Conservation (phyloP, 2,329 filamentous ascomycete genomes). For the Didymosphaeria variabile region DNA sequence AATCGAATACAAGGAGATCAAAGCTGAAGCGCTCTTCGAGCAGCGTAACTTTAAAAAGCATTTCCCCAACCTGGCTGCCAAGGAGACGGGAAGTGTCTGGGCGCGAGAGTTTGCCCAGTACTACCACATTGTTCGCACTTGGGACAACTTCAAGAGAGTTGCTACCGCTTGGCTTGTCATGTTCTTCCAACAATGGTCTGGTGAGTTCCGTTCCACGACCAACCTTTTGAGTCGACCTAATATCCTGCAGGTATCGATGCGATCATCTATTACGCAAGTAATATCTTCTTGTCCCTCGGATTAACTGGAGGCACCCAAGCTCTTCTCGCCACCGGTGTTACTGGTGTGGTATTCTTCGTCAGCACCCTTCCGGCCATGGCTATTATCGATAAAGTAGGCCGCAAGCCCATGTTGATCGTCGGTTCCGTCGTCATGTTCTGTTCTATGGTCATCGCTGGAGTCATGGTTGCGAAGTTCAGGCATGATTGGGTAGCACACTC, state of each 20-base stretch:
- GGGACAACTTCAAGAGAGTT: slow-evolving; percentile 62
- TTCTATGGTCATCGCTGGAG: slow-evolving; percentile 42
- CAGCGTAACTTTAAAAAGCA: slow-evolving; percentile 54
- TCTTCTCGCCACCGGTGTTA: slow-evolving; percentile 69
- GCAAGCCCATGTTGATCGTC: slow-evolving; percentile 63
- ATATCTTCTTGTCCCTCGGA: slow-evolving; percentile 68
- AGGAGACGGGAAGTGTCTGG: slow-evolving; percentile 55
- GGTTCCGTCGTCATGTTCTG: slow-evolving; percentile 53
- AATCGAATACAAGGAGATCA: slow-evolving; percentile 59
- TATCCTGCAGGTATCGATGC: slow-evolving; percentile 48
- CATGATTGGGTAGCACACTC: slow-evolving; percentile 34
- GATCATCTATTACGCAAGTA: slow-evolving; percentile 65
- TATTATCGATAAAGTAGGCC: slow-evolving; percentile 66
- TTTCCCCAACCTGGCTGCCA: slow-evolving; percentile 57
- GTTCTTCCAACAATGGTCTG: slow-evolving; percentile 60
- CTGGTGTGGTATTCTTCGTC: slow-evolving; percentile 66
- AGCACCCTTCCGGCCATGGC: slow-evolving; percentile 66
- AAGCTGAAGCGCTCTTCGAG: slow-evolving; percentile 57
- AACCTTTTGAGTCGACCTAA: background rate
- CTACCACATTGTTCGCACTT: slow-evolving; percentile 56
- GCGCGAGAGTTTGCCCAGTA: slow-evolving; percentile 61
- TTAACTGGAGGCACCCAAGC: slow-evolving; percentile 61
- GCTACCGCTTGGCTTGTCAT: slow-evolving; percentile 56
- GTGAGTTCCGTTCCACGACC: background rate
- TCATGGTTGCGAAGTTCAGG: slow-evolving; percentile 39